Base-by-base conservation (phyloP, 1,284 basidiomycete genomes). In the Golubevia sp. region DNA sequence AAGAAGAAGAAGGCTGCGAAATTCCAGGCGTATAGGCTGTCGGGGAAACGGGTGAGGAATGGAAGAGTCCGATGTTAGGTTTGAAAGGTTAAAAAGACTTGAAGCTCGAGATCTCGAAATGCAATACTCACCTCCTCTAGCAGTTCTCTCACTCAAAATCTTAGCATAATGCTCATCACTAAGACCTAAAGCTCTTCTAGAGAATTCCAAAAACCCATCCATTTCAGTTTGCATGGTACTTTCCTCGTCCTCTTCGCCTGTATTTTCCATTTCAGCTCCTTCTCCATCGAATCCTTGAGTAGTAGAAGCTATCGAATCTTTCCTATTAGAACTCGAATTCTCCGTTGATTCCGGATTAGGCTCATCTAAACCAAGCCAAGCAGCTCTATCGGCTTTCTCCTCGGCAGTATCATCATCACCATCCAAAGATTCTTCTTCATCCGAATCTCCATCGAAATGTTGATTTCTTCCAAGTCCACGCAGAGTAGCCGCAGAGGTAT, bases 151-250 rank as follows among this genome's bases (percentile, higher is more conserved):
- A 21, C 64, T 25, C 20, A 76, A 21, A n/a, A 76, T 75, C 44
- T 48, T 26, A 27, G 59, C 51, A 30, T 76, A 73, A 54, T 76
- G 68, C 62, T 73, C 73, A 30, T 60, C 58, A 3, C 53, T 64
- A 34, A 77, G 25, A 1, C 73, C 73, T 4, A 77, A 55, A 26
- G 64, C 68, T 38, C 66, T 68, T n/a, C 73, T 49, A 0, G 73
- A 66, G 52, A 70, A 77, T 26, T 73, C 67, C 26, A 77, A 38
- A 48, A 77, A 56, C 18, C 69, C 65, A 3, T 26, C 58, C 49
- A 76, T 21, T 48, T 72, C 73, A 2, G 64, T 63, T 11, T 26
- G 21, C 50, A 52, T 52, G 13, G 3, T 15, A 25, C n/a, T n/a
- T 30, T 53, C 51, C 27, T 70, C 67, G 11, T 69, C 65, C 7